phyloP scores from a whole-genome alignment of 768 basidiomycete genomes.

The Boletus barrowsii region DNA sequence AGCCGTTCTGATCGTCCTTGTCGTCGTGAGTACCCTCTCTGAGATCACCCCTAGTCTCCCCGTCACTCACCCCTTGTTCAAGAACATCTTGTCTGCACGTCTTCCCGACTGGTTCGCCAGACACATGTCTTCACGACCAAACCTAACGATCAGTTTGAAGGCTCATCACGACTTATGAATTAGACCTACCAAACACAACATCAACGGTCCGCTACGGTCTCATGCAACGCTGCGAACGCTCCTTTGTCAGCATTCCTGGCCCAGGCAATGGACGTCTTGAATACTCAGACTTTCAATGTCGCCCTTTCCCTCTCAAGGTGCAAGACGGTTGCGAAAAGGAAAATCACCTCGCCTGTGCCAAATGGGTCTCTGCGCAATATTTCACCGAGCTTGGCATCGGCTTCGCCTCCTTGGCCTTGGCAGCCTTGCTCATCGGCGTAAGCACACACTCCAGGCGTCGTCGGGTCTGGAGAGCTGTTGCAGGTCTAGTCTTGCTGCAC shows the following conservation, averaged over 20 bases:
- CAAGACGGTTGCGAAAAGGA: conserved; percentile 47
- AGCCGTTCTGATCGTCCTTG: conserved; percentile 47
- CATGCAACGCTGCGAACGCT: conserved; percentile 52
- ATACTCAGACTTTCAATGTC: conserved; percentile 59
- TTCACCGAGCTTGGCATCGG: conserved; percentile 61
- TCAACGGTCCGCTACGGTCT: conserved; percentile 60
- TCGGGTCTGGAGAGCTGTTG: conserved; percentile 74
- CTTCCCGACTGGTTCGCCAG: conserved; percentile 63
- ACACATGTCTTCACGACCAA: conserved; percentile 14
- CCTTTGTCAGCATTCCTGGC: conserved; percentile 46
- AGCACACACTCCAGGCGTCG: conserved; percentile 71
- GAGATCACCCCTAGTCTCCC: not conserved
- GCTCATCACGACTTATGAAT: conserved; percentile 36
- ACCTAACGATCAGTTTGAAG: conserved; percentile 34
- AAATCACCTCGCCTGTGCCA: conserved; percentile 56
- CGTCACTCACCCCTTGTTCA: conserved; percentile 1
- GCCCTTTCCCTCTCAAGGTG: conserved; percentile 58
- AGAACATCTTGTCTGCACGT: conserved; percentile 58
- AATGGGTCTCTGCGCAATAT: conserved; percentile 72
- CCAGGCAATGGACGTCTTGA: conserved; percentile 41
- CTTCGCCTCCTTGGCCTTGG: conserved; percentile 56
- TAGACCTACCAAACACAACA: conserved; percentile 44
- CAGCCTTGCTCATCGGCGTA: conserved; percentile 62
- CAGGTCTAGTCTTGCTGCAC: conserved; percentile 59
- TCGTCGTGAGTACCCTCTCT: conserved; percentile 44